Evolutionary conservation across 73 alveolate genomes (phyloP).

Genomic region (Paramecium pentaurelia): DNA sequence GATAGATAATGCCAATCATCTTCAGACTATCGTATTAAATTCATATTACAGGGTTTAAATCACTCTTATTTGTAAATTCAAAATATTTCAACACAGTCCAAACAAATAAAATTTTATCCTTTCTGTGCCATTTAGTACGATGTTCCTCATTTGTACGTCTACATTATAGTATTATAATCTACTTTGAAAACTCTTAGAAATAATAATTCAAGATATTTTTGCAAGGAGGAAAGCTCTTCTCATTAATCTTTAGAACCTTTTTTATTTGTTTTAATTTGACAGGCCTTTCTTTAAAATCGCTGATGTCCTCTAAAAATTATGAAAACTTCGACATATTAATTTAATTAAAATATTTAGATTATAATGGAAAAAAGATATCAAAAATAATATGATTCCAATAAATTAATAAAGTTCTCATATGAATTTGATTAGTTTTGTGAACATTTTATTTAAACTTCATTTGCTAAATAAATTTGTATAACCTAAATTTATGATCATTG

Average conservation of each 20-base stretch:
- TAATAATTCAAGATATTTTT: constrained; percentile 26
- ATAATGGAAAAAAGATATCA: not conserved
- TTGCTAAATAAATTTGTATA: not conserved
- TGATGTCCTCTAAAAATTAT: constrained; percentile 17
- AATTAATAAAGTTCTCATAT: not conserved
- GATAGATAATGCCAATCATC: constrained; percentile 39
- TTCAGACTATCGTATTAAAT: not conserved
- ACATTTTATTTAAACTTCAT: not conserved
- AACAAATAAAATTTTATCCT: constrained; percentile 28
- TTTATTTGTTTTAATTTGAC: constrained; percentile 27
- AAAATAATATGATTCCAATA: not conserved
- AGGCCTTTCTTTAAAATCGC: constrained; percentile 15
- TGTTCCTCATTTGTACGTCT: constrained; percentile 50
- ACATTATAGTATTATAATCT: not conserved
- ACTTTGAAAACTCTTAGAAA: constrained; percentile 45
- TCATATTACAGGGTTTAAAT: constrained; percentile 31
- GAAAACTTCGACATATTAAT: constrained; percentile 19
- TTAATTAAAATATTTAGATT: not conserved
- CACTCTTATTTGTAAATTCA: not conserved
- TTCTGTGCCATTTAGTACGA: constrained; percentile 40
- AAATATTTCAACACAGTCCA: constrained; percentile 46
- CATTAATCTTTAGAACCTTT: constrained; percentile 6
- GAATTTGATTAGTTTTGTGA: not conserved
- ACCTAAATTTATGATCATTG: not conserved
- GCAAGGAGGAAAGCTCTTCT: constrained; percentile 43